Evolutionary conservation across 2,329 filamentous ascomycete genomes (phyloP).

Genomic region (Stylonectria norvegica): DNA sequence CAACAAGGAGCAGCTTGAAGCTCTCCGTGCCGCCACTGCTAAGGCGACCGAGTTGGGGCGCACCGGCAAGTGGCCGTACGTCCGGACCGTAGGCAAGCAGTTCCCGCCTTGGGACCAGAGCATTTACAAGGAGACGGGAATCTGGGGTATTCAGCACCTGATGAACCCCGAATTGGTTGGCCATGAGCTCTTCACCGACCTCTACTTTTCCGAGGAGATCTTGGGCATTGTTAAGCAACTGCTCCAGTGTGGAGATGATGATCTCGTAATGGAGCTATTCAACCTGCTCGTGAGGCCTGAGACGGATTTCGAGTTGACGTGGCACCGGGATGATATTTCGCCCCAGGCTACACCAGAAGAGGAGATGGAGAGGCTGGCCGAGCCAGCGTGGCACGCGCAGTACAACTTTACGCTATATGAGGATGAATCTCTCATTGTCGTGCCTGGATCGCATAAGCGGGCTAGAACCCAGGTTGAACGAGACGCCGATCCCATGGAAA

Average conservation of each 20-base stretch:
- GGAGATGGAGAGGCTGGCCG: conserved; percentile 58
- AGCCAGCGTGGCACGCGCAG: conserved; percentile 71
- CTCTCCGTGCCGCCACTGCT: conserved; percentile 58
- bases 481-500: conserved; percentile 61
- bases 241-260: conserved; percentile 53
- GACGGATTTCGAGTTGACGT: conserved; percentile 67
- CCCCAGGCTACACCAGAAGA: conserved; percentile 62
- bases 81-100: conserved; percentile 83
- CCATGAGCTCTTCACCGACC: conserved; percentile 57
- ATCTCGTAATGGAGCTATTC: conserved; percentile 81
- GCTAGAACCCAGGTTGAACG: conserved; percentile 69
- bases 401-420: conserved; percentile 82
- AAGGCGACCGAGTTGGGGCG: conserved; percentile 60
- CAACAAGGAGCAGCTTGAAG: conserved; percentile 48
- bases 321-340: conserved; percentile 83
- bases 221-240: conserved; percentile 63
- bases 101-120: conserved; percentile 79
- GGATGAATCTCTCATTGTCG: conserved; percentile 69
- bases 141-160: conserved; percentile 88
- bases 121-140: conserved; percentile 56
- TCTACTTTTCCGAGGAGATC: conserved; percentile 69
- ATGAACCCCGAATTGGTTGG: conserved; percentile 69
- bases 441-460: conserved; percentile 72
- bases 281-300: conserved; percentile 79
- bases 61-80: conserved; percentile 71